Conservation (phyloP, 1,139 yeast genomes). For the Pichia sp. region DNA sequence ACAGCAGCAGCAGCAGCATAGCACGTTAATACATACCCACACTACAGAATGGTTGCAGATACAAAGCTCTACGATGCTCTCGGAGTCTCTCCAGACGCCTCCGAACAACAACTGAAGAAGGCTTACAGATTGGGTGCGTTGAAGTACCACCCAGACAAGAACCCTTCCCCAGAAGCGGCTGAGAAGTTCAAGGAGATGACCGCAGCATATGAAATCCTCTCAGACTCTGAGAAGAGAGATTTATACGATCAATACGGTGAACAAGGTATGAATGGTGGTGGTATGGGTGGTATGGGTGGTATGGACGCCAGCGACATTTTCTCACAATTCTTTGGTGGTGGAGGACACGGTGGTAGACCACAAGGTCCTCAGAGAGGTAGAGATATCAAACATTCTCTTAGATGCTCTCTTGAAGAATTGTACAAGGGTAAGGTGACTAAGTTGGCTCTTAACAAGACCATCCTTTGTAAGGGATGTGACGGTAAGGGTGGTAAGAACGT, state of each 20-base stretch:
- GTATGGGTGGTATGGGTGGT: slow-evolving; percentile 69
- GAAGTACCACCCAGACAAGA: slow-evolving; percentile 94
- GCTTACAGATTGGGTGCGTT: slow-evolving; percentile 93
- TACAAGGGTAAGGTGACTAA: slow-evolving; percentile 94
- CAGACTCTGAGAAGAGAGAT: slow-evolving; percentile 84
- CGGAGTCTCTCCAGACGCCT: slow-evolving; percentile 75
- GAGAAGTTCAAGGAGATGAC: slow-evolving; percentile 88
- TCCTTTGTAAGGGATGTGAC: slow-evolving; percentile 79
- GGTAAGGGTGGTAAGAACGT: slow-evolving; percentile 97
- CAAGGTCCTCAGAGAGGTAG: slow-evolving; percentile 85
- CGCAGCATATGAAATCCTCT: slow-evolving; percentile 81
- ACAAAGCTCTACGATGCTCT: slow-evolving; percentile 80
- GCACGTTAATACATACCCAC: no score
- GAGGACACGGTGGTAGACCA: slow-evolving; percentile 59
- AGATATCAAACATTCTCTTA: slow-evolving; percentile 84
- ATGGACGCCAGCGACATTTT: slow-evolving; percentile 71
- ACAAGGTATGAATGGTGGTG: slow-evolving; percentile 76
- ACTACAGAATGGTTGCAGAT: slow-evolving; percentile 77
- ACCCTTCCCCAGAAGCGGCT: slow-evolving; percentile 82
- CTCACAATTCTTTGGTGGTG: slow-evolving; percentile 75
- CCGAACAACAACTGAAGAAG: slow-evolving; percentile 81
- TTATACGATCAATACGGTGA: slow-evolving; percentile 86
- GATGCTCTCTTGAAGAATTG: slow-evolving; percentile 84
- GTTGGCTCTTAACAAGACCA: slow-evolving; percentile 87
- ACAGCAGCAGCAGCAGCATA: no score